These are phyloP conservation scores for Starmerella khaoyaiensis DNA, from an alignment of 805 yeast species.

Conservation along the genomic window DNA sequence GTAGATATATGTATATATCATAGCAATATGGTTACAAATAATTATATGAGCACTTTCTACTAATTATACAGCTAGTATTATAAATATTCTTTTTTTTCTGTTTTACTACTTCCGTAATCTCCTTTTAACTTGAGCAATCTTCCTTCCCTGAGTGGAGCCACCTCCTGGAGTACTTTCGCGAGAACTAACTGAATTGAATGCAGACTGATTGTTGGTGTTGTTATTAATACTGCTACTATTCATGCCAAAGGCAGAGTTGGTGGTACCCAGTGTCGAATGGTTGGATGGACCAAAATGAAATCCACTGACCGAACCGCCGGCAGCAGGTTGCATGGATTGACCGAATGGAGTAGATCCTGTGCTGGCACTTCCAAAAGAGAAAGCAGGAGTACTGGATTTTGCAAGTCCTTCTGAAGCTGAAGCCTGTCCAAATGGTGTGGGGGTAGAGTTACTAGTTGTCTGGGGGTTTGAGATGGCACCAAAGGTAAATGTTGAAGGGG, in stretches of 20 bases:
- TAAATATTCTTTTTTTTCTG: not conserved
- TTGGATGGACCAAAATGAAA: not conserved
- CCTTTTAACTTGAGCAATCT: constrained; percentile 16
- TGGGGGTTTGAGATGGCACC: too few relatives aligned
- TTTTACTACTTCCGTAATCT: constrained; percentile 7
- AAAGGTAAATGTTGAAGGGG: too few relatives aligned
- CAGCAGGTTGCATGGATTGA: not conserved
- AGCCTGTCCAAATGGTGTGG: not conserved
- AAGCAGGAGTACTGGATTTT: constrained; percentile 11
- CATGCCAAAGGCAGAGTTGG: not conserved
- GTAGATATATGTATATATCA: not conserved
- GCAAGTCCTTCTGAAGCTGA: not conserved
- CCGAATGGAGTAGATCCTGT: constrained; percentile 2
- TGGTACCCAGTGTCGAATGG: not conserved
- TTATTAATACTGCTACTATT: not conserved
- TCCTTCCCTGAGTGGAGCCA: constrained; percentile 6
- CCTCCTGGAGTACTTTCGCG: constrained; percentile 15
- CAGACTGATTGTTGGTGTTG: not conserved
- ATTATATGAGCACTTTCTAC: not conserved
- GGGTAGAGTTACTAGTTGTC: too few relatives aligned
- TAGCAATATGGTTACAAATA: not conserved
- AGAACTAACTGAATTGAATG: not conserved
- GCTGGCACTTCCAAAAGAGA: constrained; percentile 7
- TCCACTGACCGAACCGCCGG: not conserved
- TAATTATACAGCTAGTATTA: too few relatives aligned